Evolutionary conservation across 345 rosid species (phyloP).

Genomic region (Linum tenue): DNA sequence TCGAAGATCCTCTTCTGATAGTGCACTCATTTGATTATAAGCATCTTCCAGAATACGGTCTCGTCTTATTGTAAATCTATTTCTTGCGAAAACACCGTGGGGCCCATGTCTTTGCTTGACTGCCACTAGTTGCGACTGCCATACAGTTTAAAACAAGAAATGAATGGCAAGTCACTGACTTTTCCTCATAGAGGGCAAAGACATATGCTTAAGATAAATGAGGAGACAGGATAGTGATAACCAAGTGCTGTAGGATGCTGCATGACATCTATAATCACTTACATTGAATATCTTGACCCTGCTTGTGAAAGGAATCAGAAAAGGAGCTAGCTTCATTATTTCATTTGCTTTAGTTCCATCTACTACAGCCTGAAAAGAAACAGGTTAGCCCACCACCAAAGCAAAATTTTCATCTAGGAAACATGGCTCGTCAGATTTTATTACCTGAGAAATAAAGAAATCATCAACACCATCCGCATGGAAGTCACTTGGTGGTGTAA

Average conservation of each 20-base stretch:
- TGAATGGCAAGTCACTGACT: neutral
- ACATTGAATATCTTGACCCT: conserved; percentile 92
- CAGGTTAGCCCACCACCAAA: conserved; percentile 10
- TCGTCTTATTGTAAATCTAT: conserved; percentile 84
- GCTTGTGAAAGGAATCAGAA: conserved; percentile 90
- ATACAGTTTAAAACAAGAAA: conserved; percentile 1
- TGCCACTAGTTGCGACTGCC: conserved; percentile 64
- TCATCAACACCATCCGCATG: conserved; percentile 91
- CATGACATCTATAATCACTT: conserved; percentile 28
- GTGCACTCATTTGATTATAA: conserved; percentile 85
- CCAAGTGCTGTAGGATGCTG: neutral
- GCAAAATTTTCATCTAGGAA: neutral
- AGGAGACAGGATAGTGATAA: neutral
- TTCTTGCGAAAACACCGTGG: conserved; percentile 67
- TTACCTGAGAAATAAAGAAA: conserved; percentile 85
- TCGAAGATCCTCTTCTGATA: conserved; percentile 92
- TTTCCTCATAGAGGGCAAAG: neutral
- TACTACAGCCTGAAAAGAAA: conserved; percentile 51
- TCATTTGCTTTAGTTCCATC: conserved; percentile 87
- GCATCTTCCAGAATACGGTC: conserved; percentile 98
- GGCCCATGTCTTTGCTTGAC: conserved; percentile 67
- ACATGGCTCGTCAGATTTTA: conserved; percentile 21
- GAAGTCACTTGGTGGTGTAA: conserved; percentile 71
- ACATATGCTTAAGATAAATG: conserved; percentile 3
- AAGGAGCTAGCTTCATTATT: conserved; percentile 93